These are phyloP conservation scores for Eutrema salsugineum DNA, from an alignment of 441 rosid species.

Conservation along the genomic window DNA sequence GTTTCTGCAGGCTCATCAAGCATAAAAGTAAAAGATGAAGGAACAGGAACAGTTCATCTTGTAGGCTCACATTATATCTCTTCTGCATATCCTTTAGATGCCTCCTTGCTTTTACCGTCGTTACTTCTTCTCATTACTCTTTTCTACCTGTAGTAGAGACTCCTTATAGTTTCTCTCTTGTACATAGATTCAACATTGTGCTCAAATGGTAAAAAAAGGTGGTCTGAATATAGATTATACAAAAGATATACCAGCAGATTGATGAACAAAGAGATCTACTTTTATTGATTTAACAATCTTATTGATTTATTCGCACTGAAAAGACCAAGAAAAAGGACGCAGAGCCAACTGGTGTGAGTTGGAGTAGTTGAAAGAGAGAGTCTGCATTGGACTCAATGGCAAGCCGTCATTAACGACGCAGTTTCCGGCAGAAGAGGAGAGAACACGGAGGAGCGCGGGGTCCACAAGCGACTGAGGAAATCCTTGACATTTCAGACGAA, in stretches of 20 bases:
- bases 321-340: constrained; percentile 41
- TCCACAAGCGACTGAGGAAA: constrained; percentile 51
- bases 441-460: constrained; percentile 48
- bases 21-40: constrained; percentile 36
- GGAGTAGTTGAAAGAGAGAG: constrained; percentile 47
- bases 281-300: background rate
- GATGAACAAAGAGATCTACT: background rate
- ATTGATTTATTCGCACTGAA: constrained; percentile 49
- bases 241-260: constrained; percentile 1
- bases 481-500: constrained; percentile 49
- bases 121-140: constrained; percentile 18
- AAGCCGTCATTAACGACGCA: constrained; percentile 50
- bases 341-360: constrained; percentile 35
- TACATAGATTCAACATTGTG: constrained; percentile 24
- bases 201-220: constrained; percentile 15
- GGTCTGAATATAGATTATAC: constrained; percentile 24
- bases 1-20: constrained; percentile 34
- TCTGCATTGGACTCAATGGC: constrained; percentile 46
- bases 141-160: constrained; percentile 19
- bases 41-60: constrained; percentile 35
- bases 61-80: constrained; percentile 37
- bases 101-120: constrained; percentile 15
- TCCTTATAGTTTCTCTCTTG: constrained; percentile 11
- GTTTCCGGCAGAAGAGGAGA: constrained; percentile 31
- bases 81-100: constrained; percentile 14